A percentile compares a stretch with the other conserved stretches of the same genome.
phyloP scores from a whole-genome alignment of 768 basidiomycete species.

The Rhodotorula sphaerocarpa region DNA sequence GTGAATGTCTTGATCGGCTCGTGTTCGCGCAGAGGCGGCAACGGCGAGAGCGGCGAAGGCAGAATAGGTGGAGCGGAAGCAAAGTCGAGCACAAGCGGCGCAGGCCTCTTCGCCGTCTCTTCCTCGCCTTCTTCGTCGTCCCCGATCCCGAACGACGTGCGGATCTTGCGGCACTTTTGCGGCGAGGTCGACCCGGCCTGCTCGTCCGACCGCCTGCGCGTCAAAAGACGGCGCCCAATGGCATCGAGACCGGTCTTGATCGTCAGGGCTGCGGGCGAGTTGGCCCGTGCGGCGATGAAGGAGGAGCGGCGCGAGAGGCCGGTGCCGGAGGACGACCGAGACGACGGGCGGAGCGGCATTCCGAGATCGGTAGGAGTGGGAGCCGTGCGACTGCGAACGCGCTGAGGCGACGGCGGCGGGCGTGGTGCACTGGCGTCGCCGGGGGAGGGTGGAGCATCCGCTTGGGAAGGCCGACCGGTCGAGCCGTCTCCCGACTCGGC shows the following conservation, averaged over 20 bases:
- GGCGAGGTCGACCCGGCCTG: neutral
- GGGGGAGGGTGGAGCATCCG: too few relatives aligned
- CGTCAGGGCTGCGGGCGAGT: neutral
- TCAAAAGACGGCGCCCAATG: conserved; percentile 1
- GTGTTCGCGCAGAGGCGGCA: neutral
- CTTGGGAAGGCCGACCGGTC: too few relatives aligned
- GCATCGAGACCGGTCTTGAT: conserved; percentile 6
- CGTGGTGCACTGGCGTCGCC: too few relatives aligned
- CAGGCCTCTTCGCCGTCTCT: neutral
- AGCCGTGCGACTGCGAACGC: too few relatives aligned
- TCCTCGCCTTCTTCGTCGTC: neutral
- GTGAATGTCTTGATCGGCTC: conserved; percentile 4
- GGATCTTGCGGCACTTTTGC: neutral
- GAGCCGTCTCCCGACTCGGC: too few relatives aligned
- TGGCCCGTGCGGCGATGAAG: neutral
- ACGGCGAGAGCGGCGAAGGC: neutral
- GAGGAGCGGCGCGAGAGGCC: neutral
- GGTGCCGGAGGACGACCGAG: neutral
- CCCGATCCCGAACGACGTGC: conserved; percentile 1
- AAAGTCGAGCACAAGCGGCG: neutral
- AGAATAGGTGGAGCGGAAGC: neutral
- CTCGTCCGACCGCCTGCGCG: conserved; percentile 1
- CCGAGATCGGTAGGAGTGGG: too few relatives aligned
- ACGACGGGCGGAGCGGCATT: neutral
- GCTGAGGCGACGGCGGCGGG: too few relatives aligned